Base-by-base conservation (phyloP, 768 basidiomycete genomes). In the Tephrocybe rancida region DNA sequence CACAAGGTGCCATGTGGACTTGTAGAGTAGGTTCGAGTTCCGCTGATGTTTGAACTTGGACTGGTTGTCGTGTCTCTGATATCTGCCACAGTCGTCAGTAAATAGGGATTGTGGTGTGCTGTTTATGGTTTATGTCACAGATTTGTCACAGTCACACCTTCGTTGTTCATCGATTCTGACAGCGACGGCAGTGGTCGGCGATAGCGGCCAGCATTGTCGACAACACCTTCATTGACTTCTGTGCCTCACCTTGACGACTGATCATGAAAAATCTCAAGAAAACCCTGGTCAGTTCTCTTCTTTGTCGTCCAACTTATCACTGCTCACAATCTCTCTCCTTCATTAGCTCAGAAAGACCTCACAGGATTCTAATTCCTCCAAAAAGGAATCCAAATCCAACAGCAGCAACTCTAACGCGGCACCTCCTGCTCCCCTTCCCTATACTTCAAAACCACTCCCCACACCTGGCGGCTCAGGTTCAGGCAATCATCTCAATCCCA, bases 261-360 rank as follows among this genome's bases (percentile, higher is more conserved):
- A 61, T 65, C 53, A 92, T 93, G 91, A 93, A 92, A 76, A 86
- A 85, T 59, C 77, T 93, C 68, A 90, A 88, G 80, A 92, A 90
- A 75, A 88, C 86, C 58, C 73, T 92, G 63, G 90, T 90, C 65
- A 63, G 79, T 70, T 56, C 61, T 54, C 51, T 59, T 64, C 56
- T 25, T 57, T 39, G 58, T 52, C 26, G 41, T 44, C 45, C 53
- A 42, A 50, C 16, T 51, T 50, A 52, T 53, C 58, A 55, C 56
- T 45, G 60, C 59, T 62, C 49, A 61, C 63, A 54, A 34, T 63
- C 59, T 58, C 61, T 43, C 54, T 29, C 46, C 39, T 47, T 52
- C 47, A 54, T 48, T 68, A 89, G 87, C 82, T 89, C 59, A 79
- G 85, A 63, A 88, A 88, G 79, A 82, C 77, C 65, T 86, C 85